Conservation (phyloP, 805 yeast species). For the Wickerhamia fluorescens region DNA sequence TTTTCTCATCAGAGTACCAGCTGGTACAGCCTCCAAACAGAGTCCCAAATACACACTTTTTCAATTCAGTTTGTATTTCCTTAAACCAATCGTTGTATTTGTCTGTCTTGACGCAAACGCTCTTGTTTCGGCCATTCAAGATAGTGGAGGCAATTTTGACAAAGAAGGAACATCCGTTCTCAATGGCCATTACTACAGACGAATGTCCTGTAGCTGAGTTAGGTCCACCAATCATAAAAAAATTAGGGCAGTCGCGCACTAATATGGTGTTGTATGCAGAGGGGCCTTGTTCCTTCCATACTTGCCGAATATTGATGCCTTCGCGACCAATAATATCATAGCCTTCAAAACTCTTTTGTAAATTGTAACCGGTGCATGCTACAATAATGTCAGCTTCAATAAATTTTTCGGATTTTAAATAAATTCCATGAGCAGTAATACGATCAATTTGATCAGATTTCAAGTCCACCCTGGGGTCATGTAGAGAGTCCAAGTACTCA, state of each 20-base stretch:
- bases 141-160: constrained; percentile 18
- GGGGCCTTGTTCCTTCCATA: constrained; percentile 26
- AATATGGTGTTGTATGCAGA: constrained; percentile 30
- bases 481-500: constrained; percentile 25
- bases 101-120: constrained; percentile 23
- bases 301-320: constrained; percentile 13
- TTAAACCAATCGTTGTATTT: constrained; percentile 30
- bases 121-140: constrained; percentile 19
- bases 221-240: constrained; percentile 32
- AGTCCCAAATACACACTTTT: constrained; percentile 28
- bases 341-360: constrained; percentile 12
- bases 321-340: constrained; percentile 19
- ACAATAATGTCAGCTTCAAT: constrained; percentile 31
- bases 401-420: constrained; percentile 19
- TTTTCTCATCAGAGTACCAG: constrained; percentile 28
- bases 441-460: constrained; percentile 15
- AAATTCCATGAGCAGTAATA: constrained; percentile 22
- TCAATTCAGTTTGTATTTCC: constrained; percentile 18
- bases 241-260: constrained; percentile 28
- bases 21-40: constrained; percentile 34
- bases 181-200: constrained; percentile 33
- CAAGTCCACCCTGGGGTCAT: constrained; percentile 24
- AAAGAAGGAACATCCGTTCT: constrained; percentile 22
- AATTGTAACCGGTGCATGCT: constrained; percentile 37
- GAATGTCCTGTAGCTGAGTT: constrained; percentile 38